Evolutionary conservation across 345 rosid species (phyloP).

Genomic region (Mallotus nudiflorus): DNA sequence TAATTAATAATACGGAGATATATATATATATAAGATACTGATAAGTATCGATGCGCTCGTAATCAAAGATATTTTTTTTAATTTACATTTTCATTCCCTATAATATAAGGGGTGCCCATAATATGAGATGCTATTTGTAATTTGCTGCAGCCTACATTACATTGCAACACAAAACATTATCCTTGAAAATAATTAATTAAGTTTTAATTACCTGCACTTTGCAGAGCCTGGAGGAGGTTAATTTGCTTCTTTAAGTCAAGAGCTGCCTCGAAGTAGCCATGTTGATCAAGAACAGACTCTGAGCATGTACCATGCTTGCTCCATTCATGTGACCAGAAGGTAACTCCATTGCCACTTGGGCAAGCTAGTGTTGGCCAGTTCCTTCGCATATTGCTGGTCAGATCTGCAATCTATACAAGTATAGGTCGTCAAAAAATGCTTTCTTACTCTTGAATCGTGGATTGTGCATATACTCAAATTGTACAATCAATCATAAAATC

Average conservation of each 20-base stretch:
- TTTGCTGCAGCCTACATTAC: no score
- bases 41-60: no score
- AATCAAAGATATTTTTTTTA: no score
- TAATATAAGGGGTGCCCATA: no score
- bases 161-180: no score
- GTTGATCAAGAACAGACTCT: conserved; percentile 69
- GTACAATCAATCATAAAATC: no score
- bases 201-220: conserved; percentile 47
- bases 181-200: neutral
- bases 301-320: conserved; percentile 96
- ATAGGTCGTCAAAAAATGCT: no score
- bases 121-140: no score
- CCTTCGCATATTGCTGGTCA: conserved; percentile 50
- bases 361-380: conserved; percentile 88
- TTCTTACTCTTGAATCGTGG: no score
- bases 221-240: conserved; percentile 54
- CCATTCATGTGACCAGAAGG: conserved; percentile 95
- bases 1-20: no score
- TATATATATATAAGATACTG: neutral
- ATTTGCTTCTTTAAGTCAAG: conserved; percentile 50
- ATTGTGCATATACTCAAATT: no score
- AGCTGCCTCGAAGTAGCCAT: conserved; percentile 60
- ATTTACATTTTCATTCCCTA: no score
- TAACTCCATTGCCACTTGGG: conserved; percentile 57
- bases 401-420: conserved; percentile 60